Evolutionary conservation across 2,329 filamentous ascomycete genomes (phyloP).

Genomic region (Penicillium paneum): DNA sequence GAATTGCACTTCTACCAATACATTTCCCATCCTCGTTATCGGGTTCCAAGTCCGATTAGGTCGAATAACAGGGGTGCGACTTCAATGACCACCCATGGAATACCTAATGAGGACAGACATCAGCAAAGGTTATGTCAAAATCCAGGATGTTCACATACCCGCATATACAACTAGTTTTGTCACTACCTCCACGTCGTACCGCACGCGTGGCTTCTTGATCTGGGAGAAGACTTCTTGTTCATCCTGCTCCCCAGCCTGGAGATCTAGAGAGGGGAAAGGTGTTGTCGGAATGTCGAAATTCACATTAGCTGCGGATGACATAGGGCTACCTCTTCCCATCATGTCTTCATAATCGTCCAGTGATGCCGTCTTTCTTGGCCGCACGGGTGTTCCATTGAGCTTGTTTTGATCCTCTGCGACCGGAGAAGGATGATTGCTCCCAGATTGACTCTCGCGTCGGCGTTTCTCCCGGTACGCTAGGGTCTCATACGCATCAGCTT

Average conservation of each 20-base stretch:
- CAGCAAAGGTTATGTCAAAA: slow-evolving; percentile 5
- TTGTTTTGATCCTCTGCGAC: slow-evolving; percentile 24
- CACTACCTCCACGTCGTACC: slow-evolving; percentile 98
- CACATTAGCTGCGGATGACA: slow-evolving; percentile 31
- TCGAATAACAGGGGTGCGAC: slow-evolving; percentile 72
- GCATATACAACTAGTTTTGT: slow-evolving; percentile 94
- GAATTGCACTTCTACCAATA: neutral
- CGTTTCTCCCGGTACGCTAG: slow-evolving; percentile 81
- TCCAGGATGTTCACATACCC: slow-evolving; percentile 54
- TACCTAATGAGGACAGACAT: slow-evolving; percentile 53
- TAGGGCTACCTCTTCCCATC: slow-evolving; percentile 65
- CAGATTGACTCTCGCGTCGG: slow-evolving; percentile 59
- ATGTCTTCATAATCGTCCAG: slow-evolving; percentile 66
- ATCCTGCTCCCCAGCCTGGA: slow-evolving; percentile 46
- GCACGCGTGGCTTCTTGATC: slow-evolving; percentile 79
- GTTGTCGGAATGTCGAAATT: slow-evolving; percentile 26
- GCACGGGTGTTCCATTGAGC: slow-evolving; percentile 36
- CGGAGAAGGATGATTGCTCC: slow-evolving; percentile 27
- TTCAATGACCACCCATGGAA: slow-evolving; percentile 76
- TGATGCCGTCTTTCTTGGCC: slow-evolving; percentile 46
- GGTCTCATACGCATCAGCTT: slow-evolving; percentile 93
- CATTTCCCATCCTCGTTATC: neutral
- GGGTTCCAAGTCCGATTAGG: slow-evolving; percentile 27
- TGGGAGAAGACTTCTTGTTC: slow-evolving; percentile 79
- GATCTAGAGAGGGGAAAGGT: slow-evolving; percentile 28